Evolutionary conservation across 495 filamentous ascomycete species (phyloP), one percentile per base, ranked within the genome.

Genomic region (Tuber melanosporum): DNA sequence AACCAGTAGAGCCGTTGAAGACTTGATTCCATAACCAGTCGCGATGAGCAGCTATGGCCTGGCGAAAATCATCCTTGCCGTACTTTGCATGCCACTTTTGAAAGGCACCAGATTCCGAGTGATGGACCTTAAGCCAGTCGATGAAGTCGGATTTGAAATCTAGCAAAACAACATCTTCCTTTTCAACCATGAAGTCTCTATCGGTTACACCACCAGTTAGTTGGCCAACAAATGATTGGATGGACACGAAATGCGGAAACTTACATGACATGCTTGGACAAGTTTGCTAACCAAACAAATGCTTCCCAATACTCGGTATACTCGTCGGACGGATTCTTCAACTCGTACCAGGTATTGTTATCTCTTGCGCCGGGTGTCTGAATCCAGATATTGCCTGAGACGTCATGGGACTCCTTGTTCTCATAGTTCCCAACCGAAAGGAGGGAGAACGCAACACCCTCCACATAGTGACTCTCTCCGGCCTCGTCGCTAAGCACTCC

Each of bases 381-480:
- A 44, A 93, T 88, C 88, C 89, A 92, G 36, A 93, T 87, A 44
- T 88, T 84, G 15, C 83, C 85, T 36, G 80, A 84, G 74, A 90
- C 88, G 5, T 85, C 85, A 71, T 87, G 82, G n/a, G 84, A 73
- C 20, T 78, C 77, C 0, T 82, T 74, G 26, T 85, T 79, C 5
- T 87, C 88, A 84, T 93, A 93, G 74, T 90, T 90, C 41, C 90
- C 92, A 47, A 93, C 87, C 0, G 91, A 89, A 17, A 92, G 83
- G 41, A 86, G 84, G 1, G 82, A 76, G 75, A 93, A 91, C 14
- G 87, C 86, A 8, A 92, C 85, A 49, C 78, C 83, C 62, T 87
- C 83, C 3, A 93, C 85, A 79, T 88, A 91, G 22, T 84, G 82
- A 3, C 71, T 74, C 19, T 84, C 76, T 36, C 57, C 57, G 12